Conservation (phyloP, 2,329 filamentous ascomycete species). For the Xylariaceae sp. region DNA sequence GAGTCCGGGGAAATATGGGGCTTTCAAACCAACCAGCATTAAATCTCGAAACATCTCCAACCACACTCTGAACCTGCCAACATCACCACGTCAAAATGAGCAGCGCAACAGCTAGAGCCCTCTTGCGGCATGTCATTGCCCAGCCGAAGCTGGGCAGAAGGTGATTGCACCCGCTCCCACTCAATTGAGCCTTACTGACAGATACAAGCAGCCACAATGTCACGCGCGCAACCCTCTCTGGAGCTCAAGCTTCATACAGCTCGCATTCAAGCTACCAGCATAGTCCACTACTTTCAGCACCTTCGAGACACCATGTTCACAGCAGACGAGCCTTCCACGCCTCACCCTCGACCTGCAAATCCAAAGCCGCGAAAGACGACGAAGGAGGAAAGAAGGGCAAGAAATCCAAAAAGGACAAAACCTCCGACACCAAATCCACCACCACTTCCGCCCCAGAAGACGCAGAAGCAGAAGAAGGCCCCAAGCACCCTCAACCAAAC, state of each 20-base stretch:
- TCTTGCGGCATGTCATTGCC: constrained; percentile 17
- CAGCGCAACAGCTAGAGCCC: constrained; percentile 15
- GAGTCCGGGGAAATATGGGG: background rate
- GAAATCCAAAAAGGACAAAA: background rate
- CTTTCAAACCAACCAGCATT: background rate
- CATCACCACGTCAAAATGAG: constrained; percentile 18
- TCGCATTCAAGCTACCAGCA: constrained; percentile 1
- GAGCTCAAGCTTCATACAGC: constrained; percentile 2
- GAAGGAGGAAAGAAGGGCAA: constrained; percentile 13
- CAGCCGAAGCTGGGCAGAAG: constrained; percentile 14
- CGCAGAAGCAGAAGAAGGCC: constrained; percentile 8
- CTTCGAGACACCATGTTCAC: too few relatives aligned
- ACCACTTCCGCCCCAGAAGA: constrained; percentile 1
- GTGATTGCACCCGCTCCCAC: constrained; percentile 6
- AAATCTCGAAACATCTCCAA: constrained; percentile 2
- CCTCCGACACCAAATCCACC: background rate
- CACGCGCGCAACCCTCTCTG: constrained; percentile 11
- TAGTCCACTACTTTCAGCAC: background rate
- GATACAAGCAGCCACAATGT: constrained; percentile 13
- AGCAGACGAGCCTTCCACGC: constrained; percentile 8
- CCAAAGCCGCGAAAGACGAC: background rate
- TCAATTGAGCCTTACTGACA: constrained; percentile 20
- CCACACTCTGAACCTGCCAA: background rate
- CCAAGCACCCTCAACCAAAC: constrained; percentile 33
- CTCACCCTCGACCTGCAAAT: background rate